Evolutionary conservation across 345 rosid species (phyloP).

Genomic region (Cardamine occulta): DNA sequence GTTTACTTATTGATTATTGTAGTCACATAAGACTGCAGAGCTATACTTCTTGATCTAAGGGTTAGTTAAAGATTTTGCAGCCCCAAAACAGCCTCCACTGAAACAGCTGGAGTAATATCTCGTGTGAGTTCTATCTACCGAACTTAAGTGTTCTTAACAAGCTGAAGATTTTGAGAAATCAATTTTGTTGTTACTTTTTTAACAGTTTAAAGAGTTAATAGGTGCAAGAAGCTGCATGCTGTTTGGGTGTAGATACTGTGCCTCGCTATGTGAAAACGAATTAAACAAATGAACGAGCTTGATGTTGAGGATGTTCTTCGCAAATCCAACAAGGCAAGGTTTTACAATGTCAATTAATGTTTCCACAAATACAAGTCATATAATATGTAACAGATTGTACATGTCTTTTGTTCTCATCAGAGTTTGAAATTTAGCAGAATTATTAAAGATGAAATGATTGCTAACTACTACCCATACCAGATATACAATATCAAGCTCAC

Average conservation of each 20-base stretch:
- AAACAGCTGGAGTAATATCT: conserved; percentile 66
- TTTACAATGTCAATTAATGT: neutral
- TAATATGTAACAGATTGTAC: too few species aligned
- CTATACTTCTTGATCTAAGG: conserved; percentile 81
- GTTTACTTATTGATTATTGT: conserved; percentile 41
- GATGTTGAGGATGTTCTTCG: conserved; percentile 48
- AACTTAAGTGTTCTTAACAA: neutral
- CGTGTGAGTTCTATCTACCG: conserved; percentile 48
- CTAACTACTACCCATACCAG: neutral
- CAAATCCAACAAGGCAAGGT: conserved; percentile 61
- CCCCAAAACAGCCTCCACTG: conserved; percentile 57
- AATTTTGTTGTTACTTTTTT: conserved; percentile 1
- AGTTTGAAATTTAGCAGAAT: too few species aligned
- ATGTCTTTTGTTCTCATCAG: too few species aligned
- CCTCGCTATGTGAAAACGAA: conserved; percentile 68
- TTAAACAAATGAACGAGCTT: conserved; percentile 60
- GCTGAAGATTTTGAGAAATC: conserved; percentile 13
- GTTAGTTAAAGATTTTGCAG: conserved; percentile 67
- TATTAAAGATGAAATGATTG: too few species aligned
- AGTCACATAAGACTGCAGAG: conserved; percentile 96
- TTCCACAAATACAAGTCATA: too few species aligned
- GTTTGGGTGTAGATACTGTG: conserved; percentile 82
- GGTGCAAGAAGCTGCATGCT: conserved; percentile 94
- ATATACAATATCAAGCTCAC: neutral
- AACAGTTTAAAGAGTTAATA: conserved; percentile 32